Evolutionary conservation across 2,329 filamentous ascomycete species (phyloP).

Genomic region (Cladosporium austrohemisphaericum): DNA sequence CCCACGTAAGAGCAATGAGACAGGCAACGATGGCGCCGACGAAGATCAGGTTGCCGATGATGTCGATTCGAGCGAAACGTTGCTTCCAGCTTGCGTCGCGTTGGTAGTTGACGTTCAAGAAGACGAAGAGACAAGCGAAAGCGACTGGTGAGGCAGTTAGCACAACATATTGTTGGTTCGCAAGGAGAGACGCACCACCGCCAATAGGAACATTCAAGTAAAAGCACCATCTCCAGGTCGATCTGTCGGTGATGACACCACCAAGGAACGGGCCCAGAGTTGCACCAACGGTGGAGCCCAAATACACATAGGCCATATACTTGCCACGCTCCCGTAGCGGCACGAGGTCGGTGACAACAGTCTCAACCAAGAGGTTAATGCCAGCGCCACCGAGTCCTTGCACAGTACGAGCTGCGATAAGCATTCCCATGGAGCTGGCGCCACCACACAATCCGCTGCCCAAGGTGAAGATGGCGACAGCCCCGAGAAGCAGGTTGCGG

Average conservation of each 20-base stretch:
- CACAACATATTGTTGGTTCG: not conserved
- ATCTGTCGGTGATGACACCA: slow-evolving; percentile 37
- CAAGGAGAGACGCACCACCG: slow-evolving; percentile 10
- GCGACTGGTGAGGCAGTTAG: slow-evolving; percentile 17
- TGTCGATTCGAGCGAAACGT: slow-evolving; percentile 39
- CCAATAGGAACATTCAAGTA: slow-evolving; percentile 36
- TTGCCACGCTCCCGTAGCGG: slow-evolving; percentile 46
- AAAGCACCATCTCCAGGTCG: slow-evolving; percentile 49
- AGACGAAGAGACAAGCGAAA: slow-evolving; percentile 29
- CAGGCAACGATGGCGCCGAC: slow-evolving; percentile 39
- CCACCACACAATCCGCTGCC: slow-evolving; percentile 53
- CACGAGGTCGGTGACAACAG: slow-evolving; percentile 51
- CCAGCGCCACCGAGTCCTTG: slow-evolving; percentile 52
- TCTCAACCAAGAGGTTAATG: slow-evolving; percentile 43
- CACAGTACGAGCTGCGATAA: slow-evolving; percentile 53
- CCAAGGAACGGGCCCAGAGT: slow-evolving; percentile 42
- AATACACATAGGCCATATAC: slow-evolving; percentile 39
- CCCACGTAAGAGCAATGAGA: slow-evolving; percentile 45
- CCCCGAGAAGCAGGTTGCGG: slow-evolving; percentile 34
- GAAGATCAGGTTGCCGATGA: slow-evolving; percentile 43
- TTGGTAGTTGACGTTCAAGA: slow-evolving; percentile 38
- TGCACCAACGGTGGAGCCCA: slow-evolving; percentile 41
- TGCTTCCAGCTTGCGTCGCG: slow-evolving; percentile 16
- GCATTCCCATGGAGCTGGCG: slow-evolving; percentile 40
- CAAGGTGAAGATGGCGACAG: slow-evolving; percentile 48